phyloP scores from a whole-genome alignment of 441 rosid species.

The Populus tomentosa region DNA sequence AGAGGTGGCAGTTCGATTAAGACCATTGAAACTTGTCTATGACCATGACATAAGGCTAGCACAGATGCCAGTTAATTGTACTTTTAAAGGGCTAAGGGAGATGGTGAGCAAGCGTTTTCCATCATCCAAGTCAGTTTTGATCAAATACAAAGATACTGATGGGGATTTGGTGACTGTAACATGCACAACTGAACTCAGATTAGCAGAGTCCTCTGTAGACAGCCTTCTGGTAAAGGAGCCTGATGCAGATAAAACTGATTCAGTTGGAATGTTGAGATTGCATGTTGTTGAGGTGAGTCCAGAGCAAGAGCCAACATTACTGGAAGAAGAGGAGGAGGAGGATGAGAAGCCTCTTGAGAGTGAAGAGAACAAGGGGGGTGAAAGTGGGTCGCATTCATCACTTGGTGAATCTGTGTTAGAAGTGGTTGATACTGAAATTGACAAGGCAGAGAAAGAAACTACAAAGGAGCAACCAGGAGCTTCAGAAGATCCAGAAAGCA shows the following conservation, averaged over 20 bases:
- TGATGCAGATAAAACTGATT: constrained; percentile 41
- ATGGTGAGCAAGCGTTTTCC: constrained; percentile 72
- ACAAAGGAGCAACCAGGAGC: constrained; percentile 45
- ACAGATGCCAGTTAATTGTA: constrained; percentile 78
- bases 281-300: constrained; percentile 83
- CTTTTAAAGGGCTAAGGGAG: constrained; percentile 73
- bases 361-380: constrained; percentile 55
- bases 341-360: constrained; percentile 61
- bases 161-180: constrained; percentile 94
- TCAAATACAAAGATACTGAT: constrained; percentile 78
- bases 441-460: constrained; percentile 44
- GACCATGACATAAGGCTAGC: constrained; percentile 86
- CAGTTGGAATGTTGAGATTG: constrained; percentile 67
- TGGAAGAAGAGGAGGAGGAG: no score
- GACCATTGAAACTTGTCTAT: constrained; percentile 83
- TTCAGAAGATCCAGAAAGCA: constrained; percentile 65
- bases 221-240: constrained; percentile 44
- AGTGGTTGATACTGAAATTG: constrained; percentile 39
- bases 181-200: constrained; percentile 61
- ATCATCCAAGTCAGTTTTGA: constrained; percentile 74
- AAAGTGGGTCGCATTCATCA: constrained; percentile 44
- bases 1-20: constrained; percentile 42
- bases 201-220: constrained; percentile 69
- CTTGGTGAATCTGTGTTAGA: constrained; percentile 45
- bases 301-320: constrained; percentile 74